phyloP scores from a whole-genome alignment of 2,329 filamentous ascomycete genomes.

The Xylaria arbuscula region DNA sequence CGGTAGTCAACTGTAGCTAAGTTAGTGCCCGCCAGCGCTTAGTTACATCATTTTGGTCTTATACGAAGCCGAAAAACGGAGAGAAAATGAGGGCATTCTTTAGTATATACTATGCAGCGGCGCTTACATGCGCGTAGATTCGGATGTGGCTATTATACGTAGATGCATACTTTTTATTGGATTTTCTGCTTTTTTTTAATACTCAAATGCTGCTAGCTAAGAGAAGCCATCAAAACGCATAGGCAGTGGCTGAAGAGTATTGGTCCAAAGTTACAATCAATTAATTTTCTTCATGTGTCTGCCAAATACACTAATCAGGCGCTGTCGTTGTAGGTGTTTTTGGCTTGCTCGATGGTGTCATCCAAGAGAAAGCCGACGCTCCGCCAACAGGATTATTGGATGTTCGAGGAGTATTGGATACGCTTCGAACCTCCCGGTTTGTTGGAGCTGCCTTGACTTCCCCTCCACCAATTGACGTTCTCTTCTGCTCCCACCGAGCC shows the following conservation, averaged over 20 bases:
- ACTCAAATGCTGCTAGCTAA: constrained; percentile 33
- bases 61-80: constrained; percentile 10
- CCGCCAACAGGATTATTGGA: constrained; percentile 86
- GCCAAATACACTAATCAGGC: constrained; percentile 44
- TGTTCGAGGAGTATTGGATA: constrained; percentile 60
- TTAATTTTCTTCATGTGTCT: neutral
- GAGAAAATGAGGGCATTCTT: neutral
- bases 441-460: constrained; percentile 53
- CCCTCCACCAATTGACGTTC: constrained; percentile 53
- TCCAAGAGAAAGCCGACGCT: constrained; percentile 94
- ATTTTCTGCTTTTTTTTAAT: constrained; percentile 32
- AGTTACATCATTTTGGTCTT: constrained; percentile 22
- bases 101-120: constrained; percentile 8
- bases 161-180: constrained; percentile 31
- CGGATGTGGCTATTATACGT: neutral
- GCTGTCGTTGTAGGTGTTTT: constrained; percentile 53
- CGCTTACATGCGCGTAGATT: neutral
- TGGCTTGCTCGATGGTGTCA: constrained; percentile 68
- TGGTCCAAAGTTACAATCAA: constrained; percentile 19
- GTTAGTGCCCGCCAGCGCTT: constrained; percentile 15
- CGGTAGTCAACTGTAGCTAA: constrained; percentile 1
- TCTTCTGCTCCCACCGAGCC: constrained; percentile 67
- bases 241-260: constrained; percentile 14
- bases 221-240: constrained; percentile 27
- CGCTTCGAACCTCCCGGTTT: constrained; percentile 52